Percentiles rank a stretch among this genome's conserved stretches.
These are phyloP conservation scores for Atkinsonella hypoxylon DNA, from an alignment of 2,329 filamentous ascomycete species.

Conservation along the genomic window DNA sequence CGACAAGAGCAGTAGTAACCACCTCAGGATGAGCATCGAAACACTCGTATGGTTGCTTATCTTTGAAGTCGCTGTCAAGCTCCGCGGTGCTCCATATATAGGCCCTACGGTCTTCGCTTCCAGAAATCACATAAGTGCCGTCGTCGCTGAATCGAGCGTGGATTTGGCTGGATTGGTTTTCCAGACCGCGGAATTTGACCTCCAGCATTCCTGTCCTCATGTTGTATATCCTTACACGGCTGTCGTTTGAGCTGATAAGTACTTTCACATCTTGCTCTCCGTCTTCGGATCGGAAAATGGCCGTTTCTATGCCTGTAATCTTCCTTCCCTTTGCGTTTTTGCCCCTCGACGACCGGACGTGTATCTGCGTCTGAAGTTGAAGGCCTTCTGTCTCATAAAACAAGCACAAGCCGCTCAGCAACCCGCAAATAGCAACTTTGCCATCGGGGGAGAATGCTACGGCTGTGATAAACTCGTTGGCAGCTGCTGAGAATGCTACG, in stretches of 20 bases:
- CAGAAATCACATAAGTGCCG: constrained; percentile 74
- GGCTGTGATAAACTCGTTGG: constrained; percentile 83
- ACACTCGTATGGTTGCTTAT: constrained; percentile 74
- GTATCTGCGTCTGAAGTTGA: constrained; percentile 72
- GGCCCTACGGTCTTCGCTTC: constrained; percentile 79
- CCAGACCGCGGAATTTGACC: constrained; percentile 81
- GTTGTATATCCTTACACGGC: constrained; percentile 80
- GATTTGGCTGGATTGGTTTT: constrained; percentile 84
- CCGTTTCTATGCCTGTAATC: constrained; percentile 84
- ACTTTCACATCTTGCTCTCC: constrained; percentile 62
- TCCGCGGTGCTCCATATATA: constrained; percentile 66
- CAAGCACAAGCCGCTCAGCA: constrained; percentile 71
- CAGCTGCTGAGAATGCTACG: constrained; percentile 69
- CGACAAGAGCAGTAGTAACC: constrained; percentile 80
- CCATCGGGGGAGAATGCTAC: constrained; percentile 91
- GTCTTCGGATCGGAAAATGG: constrained; percentile 35
- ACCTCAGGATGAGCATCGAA: constrained; percentile 86
- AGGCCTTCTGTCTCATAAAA: constrained; percentile 91
- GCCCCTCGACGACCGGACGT: constrained; percentile 83
- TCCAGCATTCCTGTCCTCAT: constrained; percentile 75
- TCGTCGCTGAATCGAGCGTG: constrained; percentile 82
- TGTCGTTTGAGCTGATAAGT: constrained; percentile 90
- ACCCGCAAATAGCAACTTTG: constrained; percentile 77
- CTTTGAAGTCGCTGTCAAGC: constrained; percentile 51
- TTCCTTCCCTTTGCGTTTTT: constrained; percentile 96